phyloP scores from a whole-genome alignment of 1,139 yeast species.

The Starmera stellimalicola region DNA sequence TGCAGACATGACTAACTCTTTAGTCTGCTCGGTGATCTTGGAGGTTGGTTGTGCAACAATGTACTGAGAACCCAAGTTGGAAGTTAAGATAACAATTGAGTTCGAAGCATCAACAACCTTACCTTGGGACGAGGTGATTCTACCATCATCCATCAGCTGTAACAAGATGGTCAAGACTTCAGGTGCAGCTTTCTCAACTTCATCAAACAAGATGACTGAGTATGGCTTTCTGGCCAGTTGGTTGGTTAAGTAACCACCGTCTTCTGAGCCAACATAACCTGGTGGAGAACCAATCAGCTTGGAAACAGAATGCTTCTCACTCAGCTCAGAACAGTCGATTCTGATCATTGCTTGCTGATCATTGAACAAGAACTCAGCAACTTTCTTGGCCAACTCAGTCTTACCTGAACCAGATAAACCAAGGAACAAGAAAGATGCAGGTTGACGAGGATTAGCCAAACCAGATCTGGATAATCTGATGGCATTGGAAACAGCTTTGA shows the following conservation, averaged over 20 bases:
- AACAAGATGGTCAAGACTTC: conserved; percentile 87
- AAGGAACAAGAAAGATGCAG: conserved; percentile 88
- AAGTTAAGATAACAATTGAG: conserved; percentile 90
- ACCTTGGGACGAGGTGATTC: conserved; percentile 91
- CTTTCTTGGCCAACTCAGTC: conserved; percentile 92
- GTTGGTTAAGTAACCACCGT: conserved; percentile 93
- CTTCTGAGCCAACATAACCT: conserved; percentile 96
- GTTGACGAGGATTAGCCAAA: conserved; percentile 89
- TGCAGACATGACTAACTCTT: conserved; percentile 70
- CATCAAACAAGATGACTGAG: conserved; percentile 90
- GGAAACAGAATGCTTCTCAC: conserved; percentile 93
- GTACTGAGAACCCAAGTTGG: conserved; percentile 91
- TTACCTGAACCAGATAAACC: conserved; percentile 98
- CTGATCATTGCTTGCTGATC: conserved; percentile 96
- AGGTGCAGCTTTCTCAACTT: conserved; percentile 98
- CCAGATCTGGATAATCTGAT: conserved; percentile 94
- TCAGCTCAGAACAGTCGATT: conserved; percentile 93
- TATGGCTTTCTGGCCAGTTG: conserved; percentile 88
- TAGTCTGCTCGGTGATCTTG: conserved; percentile 56
- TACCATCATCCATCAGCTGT: conserved; percentile 93
- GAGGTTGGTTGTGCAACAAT: conserved; percentile 62
- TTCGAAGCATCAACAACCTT: conserved; percentile 89
- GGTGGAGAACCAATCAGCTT: conserved; percentile 96
- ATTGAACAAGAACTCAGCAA: conserved; percentile 91
- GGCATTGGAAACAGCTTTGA: conserved; percentile 92